A percentile compares a stretch with the other conserved stretches of the same genome.
Evolutionary conservation across 768 basidiomycete species (phyloP).

Genomic region (Piloderma croceum): DNA sequence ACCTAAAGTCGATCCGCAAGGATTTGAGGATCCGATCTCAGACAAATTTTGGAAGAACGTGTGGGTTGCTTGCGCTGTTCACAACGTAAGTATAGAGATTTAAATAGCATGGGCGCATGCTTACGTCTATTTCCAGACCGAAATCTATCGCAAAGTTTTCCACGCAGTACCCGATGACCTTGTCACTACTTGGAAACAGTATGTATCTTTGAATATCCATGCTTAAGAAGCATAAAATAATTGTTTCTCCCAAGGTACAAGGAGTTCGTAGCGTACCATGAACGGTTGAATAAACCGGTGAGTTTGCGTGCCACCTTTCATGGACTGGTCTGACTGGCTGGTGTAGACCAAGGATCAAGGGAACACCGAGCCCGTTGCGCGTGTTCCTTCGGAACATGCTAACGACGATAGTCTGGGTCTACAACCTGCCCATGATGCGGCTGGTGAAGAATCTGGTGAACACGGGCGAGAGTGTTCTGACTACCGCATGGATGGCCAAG

Average conservation of each 20-base stretch:
- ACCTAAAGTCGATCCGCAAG: slow-evolving; percentile 69
- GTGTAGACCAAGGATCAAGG: slow-evolving; percentile 39
- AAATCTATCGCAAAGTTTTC: slow-evolving; percentile 94
- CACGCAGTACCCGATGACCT: slow-evolving; percentile 89
- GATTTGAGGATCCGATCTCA: slow-evolving; percentile 84
- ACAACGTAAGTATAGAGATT: slow-evolving; percentile 61
- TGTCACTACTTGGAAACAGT: slow-evolving; percentile 93
- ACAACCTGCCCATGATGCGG: slow-evolving; percentile 14
- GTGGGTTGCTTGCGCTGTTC: slow-evolving; percentile 82
- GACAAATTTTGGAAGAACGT: slow-evolving; percentile 86
- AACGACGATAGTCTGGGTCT: slow-evolving; percentile 30
- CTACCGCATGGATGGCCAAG: slow-evolving; percentile 16
- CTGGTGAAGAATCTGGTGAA: slow-evolving; percentile 4
- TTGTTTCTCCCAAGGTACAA: no score
- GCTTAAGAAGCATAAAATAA: no score
- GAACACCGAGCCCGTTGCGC: slow-evolving; percentile 42
- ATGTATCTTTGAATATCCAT: no score
- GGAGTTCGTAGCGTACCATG: slow-evolving; percentile 74
- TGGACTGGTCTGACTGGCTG: slow-evolving; percentile 4
- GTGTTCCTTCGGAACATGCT: slow-evolving; percentile 53
- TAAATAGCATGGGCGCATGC: slow-evolving; percentile 6
- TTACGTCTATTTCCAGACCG: slow-evolving; percentile 52
- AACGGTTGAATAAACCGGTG: slow-evolving; percentile 67
- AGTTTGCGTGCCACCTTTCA: slow-evolving; percentile 17
- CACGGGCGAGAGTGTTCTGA: slow-evolving; percentile 19